Evolutionary conservation across 1,139 yeast species (phyloP).

Genomic region (Meyerozyma sp.): DNA sequence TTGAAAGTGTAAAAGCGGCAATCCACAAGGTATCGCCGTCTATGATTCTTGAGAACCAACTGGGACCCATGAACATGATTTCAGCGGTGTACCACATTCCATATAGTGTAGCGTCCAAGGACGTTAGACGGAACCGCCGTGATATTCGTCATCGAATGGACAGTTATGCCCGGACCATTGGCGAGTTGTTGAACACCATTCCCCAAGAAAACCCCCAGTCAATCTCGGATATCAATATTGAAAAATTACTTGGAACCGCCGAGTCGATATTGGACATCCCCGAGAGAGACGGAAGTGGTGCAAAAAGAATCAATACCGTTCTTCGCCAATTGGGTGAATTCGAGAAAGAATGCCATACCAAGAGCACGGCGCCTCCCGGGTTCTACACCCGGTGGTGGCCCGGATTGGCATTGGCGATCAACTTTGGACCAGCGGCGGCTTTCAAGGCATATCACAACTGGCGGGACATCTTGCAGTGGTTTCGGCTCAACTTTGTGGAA

Average conservation of each 20-base stretch:
- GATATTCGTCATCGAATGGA: neutral
- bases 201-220: neutral
- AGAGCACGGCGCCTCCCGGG: neutral
- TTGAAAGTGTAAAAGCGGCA: neutral
- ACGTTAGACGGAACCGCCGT: neutral
- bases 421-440: slow-evolving; percentile 50
- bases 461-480: slow-evolving; percentile 49
- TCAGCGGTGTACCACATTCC: neutral
- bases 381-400: slow-evolving; percentile 67
- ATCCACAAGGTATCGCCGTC: neutral
- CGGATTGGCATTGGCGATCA: slow-evolving; percentile 25
- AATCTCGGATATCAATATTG: neutral
- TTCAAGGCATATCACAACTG: slow-evolving; percentile 44
- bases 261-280: neutral
- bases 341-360: neutral
- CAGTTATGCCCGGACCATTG: neutral
- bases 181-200: neutral
- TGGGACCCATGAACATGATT: neutral
- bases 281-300: neutral
- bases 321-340: neutral
- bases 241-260: neutral
- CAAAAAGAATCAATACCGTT: neutral
- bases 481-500: slow-evolving; percentile 52
- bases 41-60: neutral
- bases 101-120: neutral